Evolutionary conservation across 768 basidiomycete genomes (phyloP), one percentile per base, ranked within the genome.

Genomic region (Tylopilus plumbeoviolaceoides): DNA sequence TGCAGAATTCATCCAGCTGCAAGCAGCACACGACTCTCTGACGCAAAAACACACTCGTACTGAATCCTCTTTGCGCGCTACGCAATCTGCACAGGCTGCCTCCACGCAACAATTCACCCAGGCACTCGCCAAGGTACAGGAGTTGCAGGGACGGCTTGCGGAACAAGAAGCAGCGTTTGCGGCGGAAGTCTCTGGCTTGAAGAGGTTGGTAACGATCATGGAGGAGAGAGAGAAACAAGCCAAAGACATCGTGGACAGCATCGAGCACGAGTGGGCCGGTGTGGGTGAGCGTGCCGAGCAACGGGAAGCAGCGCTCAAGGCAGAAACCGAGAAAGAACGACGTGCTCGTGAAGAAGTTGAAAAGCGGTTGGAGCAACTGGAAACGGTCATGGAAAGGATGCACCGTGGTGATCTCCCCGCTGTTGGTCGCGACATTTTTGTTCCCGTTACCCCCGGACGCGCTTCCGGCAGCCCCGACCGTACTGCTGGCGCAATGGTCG

Each of bases 161-260:
- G 89, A 91, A 60, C 87, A 91, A 60, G 92, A 95, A 60, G 83
- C 86, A 1, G 84, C 83, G 2, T 95, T 91, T 65, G 78, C 86
- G 0, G 81, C 78, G 52, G 94, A 98, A 66, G 83, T 85, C 2
- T 82, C 78, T 38, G 81, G 83, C 12, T 71, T 94, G 59, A 80
- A 82, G 53, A 78, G 92, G 28, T 75, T 97, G 17, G 85, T 94
- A 11, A 73, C 79, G 7, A 81, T 94, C 75, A 85, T 97, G 77
- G 92, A 98, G 66, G 87, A 87, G 51, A 80, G 94, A 35, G 92
- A 94, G 66, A 83, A 84, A 48, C 88, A 94, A 57, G 82, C 90
- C 20, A 89, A 91, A 72, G 78, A 81, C 20, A 82, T 92, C 48
- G 85, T 98, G 1, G 86, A 91, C 21, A 77, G 77, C 36, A 82